Evolutionary conservation across 345 rosid species (phyloP).

Genomic region (Bruguiera sexangula): DNA sequence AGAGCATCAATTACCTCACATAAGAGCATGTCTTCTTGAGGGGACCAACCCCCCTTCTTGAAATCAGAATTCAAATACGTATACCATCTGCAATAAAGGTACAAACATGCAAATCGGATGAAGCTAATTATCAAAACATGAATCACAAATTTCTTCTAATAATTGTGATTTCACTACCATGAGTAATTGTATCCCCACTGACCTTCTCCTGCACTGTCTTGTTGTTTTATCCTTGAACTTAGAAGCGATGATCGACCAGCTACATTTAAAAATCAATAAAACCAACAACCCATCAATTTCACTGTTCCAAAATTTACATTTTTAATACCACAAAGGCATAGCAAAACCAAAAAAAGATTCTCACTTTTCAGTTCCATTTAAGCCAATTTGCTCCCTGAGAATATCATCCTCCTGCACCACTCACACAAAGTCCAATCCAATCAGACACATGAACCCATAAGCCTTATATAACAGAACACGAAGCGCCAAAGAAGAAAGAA

Average conservation of each 20-base stretch:
- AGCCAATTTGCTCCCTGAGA: constrained; percentile 68
- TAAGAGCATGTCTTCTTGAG: constrained; percentile 92
- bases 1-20: constrained; percentile 63
- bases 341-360: constrained; percentile 14
- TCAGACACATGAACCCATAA: constrained; percentile 3
- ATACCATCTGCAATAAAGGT: constrained; percentile 68
- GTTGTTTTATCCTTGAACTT: constrained; percentile 90
- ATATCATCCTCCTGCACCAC: constrained; percentile 83
- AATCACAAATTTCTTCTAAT: not conserved
- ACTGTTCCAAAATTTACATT: not conserved
- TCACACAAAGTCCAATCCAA: constrained; percentile 26
- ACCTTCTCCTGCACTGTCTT: constrained; percentile 98
- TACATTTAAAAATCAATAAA: constrained; percentile 31
- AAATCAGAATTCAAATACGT: constrained; percentile 94
- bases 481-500: not conserved
- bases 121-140: constrained; percentile 2
- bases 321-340: not conserved
- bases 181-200: constrained; percentile 15
- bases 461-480: constrained; percentile 6
- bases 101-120: constrained; percentile 20
- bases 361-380: constrained; percentile 84
- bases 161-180: not conserved
- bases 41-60: constrained; percentile 99
- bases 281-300: too few species aligned
- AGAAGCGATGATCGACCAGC: constrained; percentile 93